Evolutionary conservation across 2,329 filamentous ascomycete species (phyloP).

Genomic region (Neocucurbitaria cava): DNA sequence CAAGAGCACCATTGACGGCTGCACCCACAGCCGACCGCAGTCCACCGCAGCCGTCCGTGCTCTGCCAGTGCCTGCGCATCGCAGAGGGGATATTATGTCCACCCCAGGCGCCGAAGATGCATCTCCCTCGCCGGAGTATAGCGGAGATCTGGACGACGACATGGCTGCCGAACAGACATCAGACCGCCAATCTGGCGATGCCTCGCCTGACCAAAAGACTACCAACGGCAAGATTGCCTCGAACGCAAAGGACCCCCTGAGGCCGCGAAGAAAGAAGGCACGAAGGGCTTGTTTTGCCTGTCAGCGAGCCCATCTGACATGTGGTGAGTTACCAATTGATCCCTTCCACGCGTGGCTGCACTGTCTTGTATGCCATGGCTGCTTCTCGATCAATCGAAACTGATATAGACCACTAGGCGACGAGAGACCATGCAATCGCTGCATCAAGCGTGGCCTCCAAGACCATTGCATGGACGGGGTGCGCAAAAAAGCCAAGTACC

Average conservation of each 20-base stretch:
- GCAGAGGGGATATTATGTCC: conserved; percentile 54
- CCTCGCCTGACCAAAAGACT: conserved; percentile 41
- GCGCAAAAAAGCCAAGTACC: conserved; percentile 98
- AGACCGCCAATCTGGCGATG: conserved; percentile 48
- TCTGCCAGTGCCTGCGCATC: conserved; percentile 30
- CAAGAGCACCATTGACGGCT: conserved; percentile 48
- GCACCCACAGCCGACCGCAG: conserved; percentile 51
- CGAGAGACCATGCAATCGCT: conserved; percentile 90
- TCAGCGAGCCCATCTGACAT: conserved; percentile 95
- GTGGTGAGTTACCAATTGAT: conserved; percentile 73
- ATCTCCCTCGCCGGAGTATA: conserved; percentile 57
- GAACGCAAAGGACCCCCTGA: conserved; percentile 84
- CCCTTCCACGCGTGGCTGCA: background rate
- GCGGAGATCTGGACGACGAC: conserved; percentile 48
- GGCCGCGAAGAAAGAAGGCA: conserved; percentile 94
- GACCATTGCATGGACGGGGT: conserved; percentile 95
- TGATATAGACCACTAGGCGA: conserved; percentile 68
- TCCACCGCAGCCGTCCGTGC: conserved; percentile 47
- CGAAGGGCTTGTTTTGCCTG: conserved; percentile 95
- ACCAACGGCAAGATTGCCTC: conserved; percentile 40
- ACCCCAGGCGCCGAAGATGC: conserved; percentile 57
- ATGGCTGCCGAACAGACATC: conserved; percentile 54
- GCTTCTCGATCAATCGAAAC: background rate
- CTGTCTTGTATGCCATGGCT: background rate
- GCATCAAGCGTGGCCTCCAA: conserved; percentile 90